Evolutionary conservation across 768 basidiomycete genomes (phyloP), one percentile per base, ranked within the genome.

Genomic region (Leucocoprinus birnbaumii): DNA sequence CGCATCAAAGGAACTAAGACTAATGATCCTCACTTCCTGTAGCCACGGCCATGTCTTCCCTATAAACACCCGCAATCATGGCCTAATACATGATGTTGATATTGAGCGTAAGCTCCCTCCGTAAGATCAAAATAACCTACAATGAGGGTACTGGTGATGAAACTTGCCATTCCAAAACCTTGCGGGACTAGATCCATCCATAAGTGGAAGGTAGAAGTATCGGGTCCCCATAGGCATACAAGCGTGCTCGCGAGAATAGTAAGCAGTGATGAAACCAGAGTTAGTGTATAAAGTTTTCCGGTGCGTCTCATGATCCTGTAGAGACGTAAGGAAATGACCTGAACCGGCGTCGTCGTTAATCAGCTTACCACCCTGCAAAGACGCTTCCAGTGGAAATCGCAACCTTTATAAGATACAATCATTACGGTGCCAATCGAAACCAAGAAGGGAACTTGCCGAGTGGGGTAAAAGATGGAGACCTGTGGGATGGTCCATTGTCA

Each of bases 381-480:
- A 99, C 79, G 59, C 93, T 95, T 21, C 96, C 96, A 0, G 78
- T 73, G 2, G 94, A 88, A 52, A 97, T 79, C 47, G 89, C 86
- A 58, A 90, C 71, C 89, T 94, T 65, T 40, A 57, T 54, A 52
- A 56, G 59, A 56, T 62, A 57, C 53, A 59, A 54, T 53, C 62
- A 54, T 51, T 59, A 61, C 59, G 44, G 38, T 55, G 51, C 61
- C 40, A 59, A 48, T 24, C 53, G 51, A 55, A 24, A 59, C 46
- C 31, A 47, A 34, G 42, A 46, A 41, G 27, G 41, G 47, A 46
- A 62, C 85, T 69, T 71, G 93, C 89, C 34, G 91, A 92, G 71
- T 96, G 94, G 21, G 95, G 94, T 35, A 98, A 72, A 19, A 99
- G 72, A 72, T 95, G 95, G 25, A 89, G 74, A 25, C 91, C 90